These are phyloP conservation scores for Sporothrix inflata DNA, from an alignment of 2,329 filamentous ascomycete genomes.

Conservation along the genomic window DNA sequence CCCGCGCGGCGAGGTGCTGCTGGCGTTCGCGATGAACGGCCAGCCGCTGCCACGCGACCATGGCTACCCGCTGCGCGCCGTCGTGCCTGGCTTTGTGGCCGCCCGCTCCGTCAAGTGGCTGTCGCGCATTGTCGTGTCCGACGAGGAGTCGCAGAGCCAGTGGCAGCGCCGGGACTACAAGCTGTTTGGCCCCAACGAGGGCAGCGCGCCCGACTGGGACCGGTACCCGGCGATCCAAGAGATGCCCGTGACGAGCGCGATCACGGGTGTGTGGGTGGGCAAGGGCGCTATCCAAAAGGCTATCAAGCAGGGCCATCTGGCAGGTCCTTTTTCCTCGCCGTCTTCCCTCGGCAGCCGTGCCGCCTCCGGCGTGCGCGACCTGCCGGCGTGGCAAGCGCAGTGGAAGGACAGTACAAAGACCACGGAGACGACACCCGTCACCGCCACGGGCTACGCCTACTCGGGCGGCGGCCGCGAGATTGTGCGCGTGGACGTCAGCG, in stretches of 20 bases:
- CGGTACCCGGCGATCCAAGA: slow-evolving; percentile 67
- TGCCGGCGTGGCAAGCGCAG: slow-evolving; percentile 30
- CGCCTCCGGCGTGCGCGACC: slow-evolving; percentile 31
- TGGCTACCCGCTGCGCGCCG: slow-evolving; percentile 64
- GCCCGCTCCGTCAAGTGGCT: slow-evolving; percentile 73
- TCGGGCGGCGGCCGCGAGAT: slow-evolving; percentile 68
- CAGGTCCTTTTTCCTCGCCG: too few relatives aligned
- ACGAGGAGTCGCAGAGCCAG: slow-evolving; percentile 67
- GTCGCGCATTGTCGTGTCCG: slow-evolving; percentile 63
- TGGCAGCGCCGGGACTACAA: slow-evolving; percentile 73
- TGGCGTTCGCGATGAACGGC: slow-evolving; percentile 71
- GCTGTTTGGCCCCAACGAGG: slow-evolving; percentile 67
- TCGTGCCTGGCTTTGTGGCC: slow-evolving; percentile 68
- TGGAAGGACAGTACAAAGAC: not conserved
- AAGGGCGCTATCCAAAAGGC: slow-evolving; percentile 36
- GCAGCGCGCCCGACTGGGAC: slow-evolving; percentile 62
- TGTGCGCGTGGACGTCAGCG: slow-evolving; percentile 67
- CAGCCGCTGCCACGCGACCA: slow-evolving; percentile 65
- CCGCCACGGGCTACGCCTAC: slow-evolving; percentile 66
- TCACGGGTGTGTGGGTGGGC: slow-evolving; percentile 56
- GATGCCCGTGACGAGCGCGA: slow-evolving; percentile 69
- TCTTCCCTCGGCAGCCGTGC: slow-evolving; percentile 29
- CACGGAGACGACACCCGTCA: slow-evolving; percentile 37
- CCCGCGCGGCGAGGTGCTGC: slow-evolving; percentile 64
- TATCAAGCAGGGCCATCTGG: not conserved